A percentile compares a stretch with the other conserved stretches of the same genome.
phyloP scores from a whole-genome alignment of 2,329 filamentous ascomycete genomes.

The Clonostachys rosea region DNA sequence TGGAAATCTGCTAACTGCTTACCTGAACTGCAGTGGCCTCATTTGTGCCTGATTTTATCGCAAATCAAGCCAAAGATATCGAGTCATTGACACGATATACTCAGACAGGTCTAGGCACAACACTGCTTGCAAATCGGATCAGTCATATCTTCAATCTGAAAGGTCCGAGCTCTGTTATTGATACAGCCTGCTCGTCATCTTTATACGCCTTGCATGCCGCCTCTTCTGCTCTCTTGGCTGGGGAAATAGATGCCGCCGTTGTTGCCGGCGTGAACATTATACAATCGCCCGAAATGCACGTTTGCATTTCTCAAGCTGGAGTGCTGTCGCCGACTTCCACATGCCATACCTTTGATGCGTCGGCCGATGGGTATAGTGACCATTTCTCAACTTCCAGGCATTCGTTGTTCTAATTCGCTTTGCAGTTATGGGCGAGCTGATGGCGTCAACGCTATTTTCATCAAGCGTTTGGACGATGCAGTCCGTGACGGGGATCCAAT shows the following conservation, averaged over 20 bases:
- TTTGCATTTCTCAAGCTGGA: constrained; percentile 12
- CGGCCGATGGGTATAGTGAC: constrained; percentile 24
- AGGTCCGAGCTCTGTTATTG: constrained; percentile 22
- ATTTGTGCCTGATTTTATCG: constrained; percentile 1
- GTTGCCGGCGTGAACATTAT: constrained; percentile 22
- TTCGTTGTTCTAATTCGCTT: too few species aligned
- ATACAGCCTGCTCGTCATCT: constrained; percentile 40
- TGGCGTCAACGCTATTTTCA: constrained; percentile 1
- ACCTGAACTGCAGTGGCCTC: not conserved
- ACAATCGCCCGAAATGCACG: constrained; percentile 14
- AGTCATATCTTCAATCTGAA: constrained; percentile 6
- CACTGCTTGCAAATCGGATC: constrained; percentile 6
- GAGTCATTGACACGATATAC: not conserved
- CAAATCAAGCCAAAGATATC: not conserved
- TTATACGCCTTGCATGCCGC: constrained; percentile 35
- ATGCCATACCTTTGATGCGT: constrained; percentile 41
- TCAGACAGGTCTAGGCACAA: not conserved
- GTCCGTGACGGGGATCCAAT: constrained; percentile 42
- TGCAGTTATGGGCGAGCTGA: not conserved
- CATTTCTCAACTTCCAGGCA: too few species aligned
- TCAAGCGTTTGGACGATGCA: not conserved
- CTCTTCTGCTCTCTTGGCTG: constrained; percentile 18
- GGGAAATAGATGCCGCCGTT: constrained; percentile 22
- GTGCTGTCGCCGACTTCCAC: constrained; percentile 21
- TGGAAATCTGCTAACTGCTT: too few species aligned